These are phyloP conservation scores for Helicostylum pulchrum DNA, from an alignment of 192 early-diverging fungal genomes.

Conservation along the genomic window DNA sequence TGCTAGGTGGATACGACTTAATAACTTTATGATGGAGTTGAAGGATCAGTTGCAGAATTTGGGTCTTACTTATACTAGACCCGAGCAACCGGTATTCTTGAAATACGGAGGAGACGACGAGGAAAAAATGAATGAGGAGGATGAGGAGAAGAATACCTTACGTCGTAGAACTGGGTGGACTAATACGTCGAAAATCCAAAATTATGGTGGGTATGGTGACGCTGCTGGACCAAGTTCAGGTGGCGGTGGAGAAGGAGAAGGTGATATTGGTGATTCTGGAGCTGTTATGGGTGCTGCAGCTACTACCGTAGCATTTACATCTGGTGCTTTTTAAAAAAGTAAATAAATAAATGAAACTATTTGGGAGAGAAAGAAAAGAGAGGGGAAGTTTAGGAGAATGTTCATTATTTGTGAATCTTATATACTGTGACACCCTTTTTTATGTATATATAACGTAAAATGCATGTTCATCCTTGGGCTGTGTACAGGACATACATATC, in stretches of 20 bases:
- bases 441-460: not conserved
- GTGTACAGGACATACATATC: not conserved
- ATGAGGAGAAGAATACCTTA: not conserved
- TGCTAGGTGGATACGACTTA: constrained; percentile 56
- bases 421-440: no score
- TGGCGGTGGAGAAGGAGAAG: no score
- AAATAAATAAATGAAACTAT: no score
- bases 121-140: constrained; percentile 17
- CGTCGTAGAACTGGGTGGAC: constrained; percentile 5
- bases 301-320: not conserved
- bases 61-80: constrained; percentile 52
- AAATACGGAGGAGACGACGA: constrained; percentile 16
- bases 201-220: not conserved
- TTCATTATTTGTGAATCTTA: no score
- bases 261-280: not conserved
- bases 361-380: no score
- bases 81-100: constrained; percentile 17
- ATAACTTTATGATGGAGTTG: constrained; percentile 62
- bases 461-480: not conserved
- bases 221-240: not conserved
- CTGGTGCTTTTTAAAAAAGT: no score
- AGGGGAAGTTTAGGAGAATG: no score
- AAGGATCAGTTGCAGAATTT: constrained; percentile 60
- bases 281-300: constrained; percentile 15
- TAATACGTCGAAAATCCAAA: not conserved